Evolutionary conservation across 352 stramenopile genomes (phyloP), one percentile per base, ranked within the genome.

Genomic region (Halophytophthora polymorphica): DNA sequence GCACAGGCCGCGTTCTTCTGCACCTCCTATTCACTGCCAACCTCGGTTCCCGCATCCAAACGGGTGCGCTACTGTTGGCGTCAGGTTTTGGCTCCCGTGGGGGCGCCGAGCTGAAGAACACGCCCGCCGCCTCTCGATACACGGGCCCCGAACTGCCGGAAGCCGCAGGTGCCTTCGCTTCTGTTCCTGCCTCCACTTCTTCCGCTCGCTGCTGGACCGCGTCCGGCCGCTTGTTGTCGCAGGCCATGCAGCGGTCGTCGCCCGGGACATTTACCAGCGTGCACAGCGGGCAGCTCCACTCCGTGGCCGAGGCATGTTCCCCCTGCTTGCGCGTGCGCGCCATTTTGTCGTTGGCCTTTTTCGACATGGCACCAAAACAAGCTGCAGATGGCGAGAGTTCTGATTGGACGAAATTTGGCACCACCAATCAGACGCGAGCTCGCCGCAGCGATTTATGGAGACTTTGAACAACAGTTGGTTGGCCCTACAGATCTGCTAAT

Each of bases 241-340:
- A 89, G 41, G 75, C 78, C 7, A 56, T 64, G 44, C 78, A 89
- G 13, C 61, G 64, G 13, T 64, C 51, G 25, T 84, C 71, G 13
- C 58, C 45, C 47, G 68, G 71, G 18, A 50, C 40, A 58, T 89
- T 89, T 10, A 86, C 56, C 36, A 89, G 62, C 69, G 78, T 89
- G 33, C 78, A 89, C 21, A 89, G 71, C 53, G 61, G 54, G 40
- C 78, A 89, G 60, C 73, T 89, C 78, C 78, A 89, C 50, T 87
- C 71, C 19, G 25, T 31, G 25, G 25, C 25, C 4, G 25, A 8
- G 4, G 25, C 25, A 31, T 10, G 25, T 8, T 31, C 25, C 25
- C 8, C 25, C 25, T 31, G 25, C 25, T 31, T 31, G 57, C 52
- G 12, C 48, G 11, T 56, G 23, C 22, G 23, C 13, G 10, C 25